Conservation (phyloP, 2,329 filamentous ascomycete species). For the Diaporthe aspalathi region DNA sequence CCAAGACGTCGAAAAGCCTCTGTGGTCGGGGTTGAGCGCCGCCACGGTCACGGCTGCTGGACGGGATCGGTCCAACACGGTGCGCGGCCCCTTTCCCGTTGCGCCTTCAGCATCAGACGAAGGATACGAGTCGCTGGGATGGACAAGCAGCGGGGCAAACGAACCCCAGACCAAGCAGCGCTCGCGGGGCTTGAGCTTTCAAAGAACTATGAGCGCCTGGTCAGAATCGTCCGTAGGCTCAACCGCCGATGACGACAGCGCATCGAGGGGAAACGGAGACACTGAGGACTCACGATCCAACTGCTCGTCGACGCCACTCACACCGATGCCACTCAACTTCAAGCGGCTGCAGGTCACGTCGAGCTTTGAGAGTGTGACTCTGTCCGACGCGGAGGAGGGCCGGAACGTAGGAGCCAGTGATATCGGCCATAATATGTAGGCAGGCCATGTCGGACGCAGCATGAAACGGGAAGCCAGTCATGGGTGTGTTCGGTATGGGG, state of each 20-base stretch:
- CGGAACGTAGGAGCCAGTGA: not conserved
- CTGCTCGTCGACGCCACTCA: conserved; percentile 2
- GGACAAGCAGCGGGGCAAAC: conserved; percentile 17
- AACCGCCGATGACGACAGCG: not conserved
- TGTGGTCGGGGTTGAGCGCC: conserved; percentile 17
- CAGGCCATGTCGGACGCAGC: not conserved
- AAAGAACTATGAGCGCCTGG: conserved; percentile 32
- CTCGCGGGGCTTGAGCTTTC: conserved; percentile 18
- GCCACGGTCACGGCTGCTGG: conserved; percentile 9
- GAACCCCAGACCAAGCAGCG: conserved; percentile 8
- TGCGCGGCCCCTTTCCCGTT: not conserved
- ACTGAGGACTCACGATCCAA: conserved; percentile 1
- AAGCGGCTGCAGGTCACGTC: conserved; percentile 26
- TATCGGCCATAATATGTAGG: not conserved
- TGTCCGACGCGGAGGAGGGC: conserved; percentile 14
- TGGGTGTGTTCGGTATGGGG: not conserved
- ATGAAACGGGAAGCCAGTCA: not conserved
- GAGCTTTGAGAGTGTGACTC: conserved; percentile 25
- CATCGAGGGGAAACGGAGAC: not conserved
- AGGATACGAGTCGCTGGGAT: conserved; percentile 29
- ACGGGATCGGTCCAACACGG: conserved; percentile 14
- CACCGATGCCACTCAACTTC: conserved; percentile 8
- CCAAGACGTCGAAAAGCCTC: conserved; percentile 13
- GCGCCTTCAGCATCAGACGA: conserved; percentile 28
- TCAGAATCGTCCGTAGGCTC: conserved; percentile 19